Evolutionary conservation across 805 yeast genomes (phyloP), one percentile per base, ranked within the genome.

Genomic region (Metschnikowia chrysomelidarum): DNA sequence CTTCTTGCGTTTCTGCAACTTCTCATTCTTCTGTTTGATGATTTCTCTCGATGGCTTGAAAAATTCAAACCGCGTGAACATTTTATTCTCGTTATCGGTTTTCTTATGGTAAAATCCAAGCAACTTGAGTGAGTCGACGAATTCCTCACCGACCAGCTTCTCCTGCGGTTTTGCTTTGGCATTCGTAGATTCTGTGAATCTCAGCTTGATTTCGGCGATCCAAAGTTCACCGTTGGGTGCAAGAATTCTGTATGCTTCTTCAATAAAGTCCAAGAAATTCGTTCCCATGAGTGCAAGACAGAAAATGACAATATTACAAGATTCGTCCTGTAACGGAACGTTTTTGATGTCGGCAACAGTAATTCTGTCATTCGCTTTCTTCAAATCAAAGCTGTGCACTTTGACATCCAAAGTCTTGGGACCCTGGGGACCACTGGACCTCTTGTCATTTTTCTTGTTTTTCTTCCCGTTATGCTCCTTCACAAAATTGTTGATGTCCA

Each of bases 251-350:
- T 84, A 73, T 0, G 96, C 98, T 57, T 93, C 99, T 39, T 80
- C 71, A 34, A 93, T 77, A 55, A 93, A 93, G 56, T 93, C 98
- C 42, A 89, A 65, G 56, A 91, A 88, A 56, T 93, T 93, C 3
- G 98, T 91, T 3, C 99, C 98, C 99, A 93, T 93, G 40, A 93
- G 68, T 0, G 98, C 93, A 32, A 93, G 70, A 60, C 98, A 93
- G 60, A 89, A 93, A 5, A 93, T 76, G n/a, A 87, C 98, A 28
- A 93, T 71, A 16, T 88, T 76, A 51, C 93, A 87, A 1, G 93
- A 82, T 35, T 73, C 73, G 55, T 88, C 87, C 2, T 69, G 73
- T 44, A 93, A 61, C 14, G 98, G 98, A 8, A 91, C 96, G 51
- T 87, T 73, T 55, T 79, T 83, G 47, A 93, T 86, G 65, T 93